Evolutionary conservation across 2,329 filamentous ascomycete species (phyloP), one percentile per base, ranked within the genome.

Genomic region (Monosporascus ibericus): DNA sequence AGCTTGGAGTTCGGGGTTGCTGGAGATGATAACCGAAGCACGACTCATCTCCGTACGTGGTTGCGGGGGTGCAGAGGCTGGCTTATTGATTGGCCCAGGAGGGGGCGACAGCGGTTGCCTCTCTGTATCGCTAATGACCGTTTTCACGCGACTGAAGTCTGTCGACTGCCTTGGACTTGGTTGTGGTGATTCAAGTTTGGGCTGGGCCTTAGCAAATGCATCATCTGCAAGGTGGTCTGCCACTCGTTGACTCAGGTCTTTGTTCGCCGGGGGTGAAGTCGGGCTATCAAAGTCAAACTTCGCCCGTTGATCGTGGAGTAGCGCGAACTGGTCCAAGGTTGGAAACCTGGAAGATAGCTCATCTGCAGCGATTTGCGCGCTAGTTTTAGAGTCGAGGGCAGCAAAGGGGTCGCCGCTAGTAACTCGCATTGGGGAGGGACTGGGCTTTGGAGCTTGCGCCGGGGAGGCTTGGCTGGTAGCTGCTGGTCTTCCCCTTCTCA

Each of bases 251-350:
- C 79, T 83, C 17, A 90, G 69, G 50, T 79, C 75, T 18, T 77
- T 76, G 30, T 80, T 70, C 40, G 72, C 70, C 57, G 68, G 68
- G 39, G 73, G 70, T 24, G 78, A 74, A 6, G 74, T 70, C n/a
- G 76, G 67, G 15, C 76, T 72, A 54, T 89, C 86, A 66, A 96
- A 96, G 51, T 92, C 86, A 62, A 96, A 96, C 54, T 90, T 92
- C 55, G 82, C 73, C 3, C 88, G 88, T 56, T 88, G 82, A 57
- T 97, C 91, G 60, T 95, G 90, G 44, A 96, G 74, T 18, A 99
- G 75, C 3, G 92, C 86, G 65, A 99, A 99, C 60, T 97, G 90
- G 63, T 97, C 92, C 24, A 99, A 76, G 6, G 90, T 92, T 0
- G 94, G 94, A 60, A 96, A 99, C 49, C 88, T 82, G 27, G 84